Evolutionary conservation across 2,329 filamentous ascomycete genomes (phyloP), one percentile per base, ranked within the genome.

Genomic region (Fusarium sp.): DNA sequence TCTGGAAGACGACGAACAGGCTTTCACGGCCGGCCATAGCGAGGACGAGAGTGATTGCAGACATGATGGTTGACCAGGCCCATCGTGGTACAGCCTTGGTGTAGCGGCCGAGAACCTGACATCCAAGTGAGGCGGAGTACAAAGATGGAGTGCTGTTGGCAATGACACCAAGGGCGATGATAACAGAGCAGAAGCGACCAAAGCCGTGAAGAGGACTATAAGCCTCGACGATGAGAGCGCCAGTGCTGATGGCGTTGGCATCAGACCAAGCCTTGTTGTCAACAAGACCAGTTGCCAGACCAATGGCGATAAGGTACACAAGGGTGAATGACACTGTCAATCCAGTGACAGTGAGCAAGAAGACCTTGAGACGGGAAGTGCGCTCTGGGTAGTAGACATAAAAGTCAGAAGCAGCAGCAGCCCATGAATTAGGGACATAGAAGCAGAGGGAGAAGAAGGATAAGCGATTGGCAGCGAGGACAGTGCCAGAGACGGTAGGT

Each of bases 331-430:
- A 62, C 6, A 72, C 57, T 70, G 92, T 88, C 18, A 96, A 84
- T 14, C 93, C 93, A 29, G 84, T 78, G 79, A 90, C 93, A 35
- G 92, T 93, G 78, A 89, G 90, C 66, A 88, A 75, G 81, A 95
- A 95, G 67, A 94, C 85, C 67, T 90, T 89, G 45, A 79, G 79
- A 27, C 89, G 86, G 35, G 87, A 87, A 44, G 89, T 89, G 29
- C 81, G 85, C 5, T 85, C 83, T 0, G 92, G 92, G 75, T 94
- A 93, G 81, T 95, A 95, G 55, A 94, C 92, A 27, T 92, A 94
- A 80, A 94, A 95, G 78, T 95, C 93, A 13, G 92, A 91, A 0
- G 93, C 92, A 66, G 91, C 93, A 11, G 88, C 88, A 3, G 91
- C 90, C 93, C 93, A 96, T 1, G 78, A 80, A 41, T 79, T 80